Evolutionary conservation across 495 filamentous ascomycete genomes (phyloP), one percentile per base, ranked within the genome.

Genomic region (Aspergillus bertholletiae): DNA sequence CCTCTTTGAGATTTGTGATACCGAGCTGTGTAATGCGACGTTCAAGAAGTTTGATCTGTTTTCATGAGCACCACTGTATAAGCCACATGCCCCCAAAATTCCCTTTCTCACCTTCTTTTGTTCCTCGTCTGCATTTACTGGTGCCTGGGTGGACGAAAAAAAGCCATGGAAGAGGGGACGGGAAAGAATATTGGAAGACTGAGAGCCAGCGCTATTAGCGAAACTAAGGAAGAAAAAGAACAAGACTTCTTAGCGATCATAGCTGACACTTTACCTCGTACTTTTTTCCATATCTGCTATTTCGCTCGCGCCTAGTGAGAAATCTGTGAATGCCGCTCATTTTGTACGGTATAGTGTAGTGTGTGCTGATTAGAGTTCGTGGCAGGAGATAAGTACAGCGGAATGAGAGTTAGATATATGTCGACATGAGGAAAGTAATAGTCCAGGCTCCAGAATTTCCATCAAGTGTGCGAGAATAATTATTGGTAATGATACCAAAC

Each of bases 251-350:
- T 18, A 15, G 34, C 15, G 5, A 28, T 18, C 7, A 15, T n/a
- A 9, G 7, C 15, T 11, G 41, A 30, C 15, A 15, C 3, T 26
- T 21, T 68, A 75, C 73, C 68, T 76, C 83, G 63, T 82, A 82
- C 61, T 77, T 75, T 54, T 77, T 80, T 48, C 59, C 63, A 63
- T 79, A 72, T 55, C 73, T 69, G 23, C 72, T 74, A 58, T 73
- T 71, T 68, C 87, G 90, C 40, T 92, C 88, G 41, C 88, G 82
- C 58, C 85, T 81, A 49, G 86, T 90, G 47, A 91, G 82, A 60
- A 94, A 86, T 57, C 82, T 73, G 56, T 84, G 79, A 56, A 88
- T 79, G 8, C 81, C 82, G 67, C 77, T 82, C 80, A 84, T 85
- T 37, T 57, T 68, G 43, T 9, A 34, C 20, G 28, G 34, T 9